Percentiles rank a stretch among this genome's conserved stretches.
Conservation (phyloP, 805 yeast genomes). For the Wickerhamomyces queroliae region DNA sequence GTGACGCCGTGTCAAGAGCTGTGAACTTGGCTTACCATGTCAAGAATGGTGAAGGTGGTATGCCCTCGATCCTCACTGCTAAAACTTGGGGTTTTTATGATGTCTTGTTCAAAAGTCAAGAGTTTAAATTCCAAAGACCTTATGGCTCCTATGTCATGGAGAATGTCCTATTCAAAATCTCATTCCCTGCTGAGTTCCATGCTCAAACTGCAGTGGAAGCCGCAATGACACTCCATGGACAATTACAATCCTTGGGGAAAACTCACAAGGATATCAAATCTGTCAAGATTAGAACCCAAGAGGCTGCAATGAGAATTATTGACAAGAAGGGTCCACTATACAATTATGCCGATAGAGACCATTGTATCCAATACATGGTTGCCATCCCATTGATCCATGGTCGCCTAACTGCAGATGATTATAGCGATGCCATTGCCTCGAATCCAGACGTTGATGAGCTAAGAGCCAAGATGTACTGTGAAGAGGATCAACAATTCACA, state of each 20-base stretch:
- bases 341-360: slow-evolving; percentile 62
- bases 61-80: slow-evolving; percentile 54
- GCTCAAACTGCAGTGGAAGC: slow-evolving; percentile 63
- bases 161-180: slow-evolving; percentile 53
- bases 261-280: slow-evolving; percentile 42
- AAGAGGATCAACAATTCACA: slow-evolving; percentile 42
- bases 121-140: slow-evolving; percentile 46
- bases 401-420: slow-evolving; percentile 52
- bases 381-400: slow-evolving; percentile 53
- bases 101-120: slow-evolving; percentile 47
- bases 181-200: slow-evolving; percentile 62
- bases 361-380: slow-evolving; percentile 59
- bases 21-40: slow-evolving; percentile 50
- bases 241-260: slow-evolving; percentile 34
- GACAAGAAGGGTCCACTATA: slow-evolving; percentile 55
- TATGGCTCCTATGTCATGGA: slow-evolving; percentile 59
- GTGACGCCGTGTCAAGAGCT: slow-evolving; percentile 56
- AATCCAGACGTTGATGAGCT: slow-evolving; percentile 47
- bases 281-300: slow-evolving; percentile 49
- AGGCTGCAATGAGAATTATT: slow-evolving; percentile 55
- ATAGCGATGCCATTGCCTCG: slow-evolving; percentile 42
- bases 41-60: slow-evolving; percentile 46
- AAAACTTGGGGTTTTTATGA: slow-evolving; percentile 61
- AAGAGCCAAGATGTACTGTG: slow-evolving; percentile 49
- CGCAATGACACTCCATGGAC: slow-evolving; percentile 37